Evolutionary conservation across 352 stramenopile genomes (phyloP), one percentile per base, ranked within the genome.

Genomic region (Globisporangium nagaii): DNA sequence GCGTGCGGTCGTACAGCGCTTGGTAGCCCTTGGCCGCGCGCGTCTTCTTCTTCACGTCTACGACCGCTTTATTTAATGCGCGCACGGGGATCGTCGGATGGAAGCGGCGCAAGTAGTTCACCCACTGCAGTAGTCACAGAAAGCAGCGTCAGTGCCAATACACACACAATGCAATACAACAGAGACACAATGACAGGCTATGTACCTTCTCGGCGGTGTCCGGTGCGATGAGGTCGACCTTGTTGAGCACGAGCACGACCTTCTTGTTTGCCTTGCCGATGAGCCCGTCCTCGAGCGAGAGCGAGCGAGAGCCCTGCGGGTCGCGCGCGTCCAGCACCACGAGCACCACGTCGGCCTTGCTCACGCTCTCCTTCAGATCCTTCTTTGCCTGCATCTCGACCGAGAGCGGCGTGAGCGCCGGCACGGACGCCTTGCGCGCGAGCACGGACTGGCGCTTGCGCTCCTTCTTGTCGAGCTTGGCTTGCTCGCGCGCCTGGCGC

Each of bases 241-340:
- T 99, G 83, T 99, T 99, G 54, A 99, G 68, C 39, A 99, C 96
- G 4, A 99, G 79, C 49, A 99, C 84, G 58, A 99, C 83, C 39
- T 96, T 87, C 78, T 99, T 99, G 62, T 93, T 82, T 42, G 77
- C 81, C 60, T 98, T 96, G 42, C 77, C 86, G 52, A 98, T 79
- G 30, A 99, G 87, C 40, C 90, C 86, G 54, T 98, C 81, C 71
- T 99, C 96, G 25, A 99, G 81, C 37, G 86, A 91, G 6, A 94
- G 76, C 58, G 96, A 95, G 19, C 96, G 84, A 35, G 85, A 97
- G 17, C 94, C 96, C 58, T 98, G 81, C 15, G 97, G 97, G 85
- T 99, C 97, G n/a, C 97, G 86, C 30, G 96, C 96, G 69, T 99
- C 97, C 50, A 99, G 71, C 46, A 99, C 95, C 22, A 93, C 47